A percentile compares a stretch with the other conserved stretches of the same genome.
Evolutionary conservation across 129 eudicot genomes (phyloP).

Genomic region (Helianthus annuus): HanXRQr2.0-SUNRISE NC_035438.2:73472849-73473348

Average conservation of each 20-base stretch:
- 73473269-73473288: neutral
- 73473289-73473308: neutral
- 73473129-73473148: neutral
- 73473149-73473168: neutral
- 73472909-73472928: neutral
- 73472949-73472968: neutral
- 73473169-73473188: neutral
- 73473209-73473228: constrained; percentile 6
- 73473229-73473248: neutral
- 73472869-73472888: constrained; percentile 3
- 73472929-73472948: no score
- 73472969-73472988: constrained; percentile 10
- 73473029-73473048: constrained; percentile 5
- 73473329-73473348: neutral
- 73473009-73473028: neutral
- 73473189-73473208: constrained; percentile 4
- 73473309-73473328: neutral
- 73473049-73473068: neutral
- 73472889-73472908: neutral
- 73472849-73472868: constrained; percentile 72
- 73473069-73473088: constrained; percentile 2
- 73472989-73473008: neutral
- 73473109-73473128: neutral
- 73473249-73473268: neutral
- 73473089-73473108: constrained; percentile 5